A percentile compares a stretch with the other conserved stretches of the same genome.
These are phyloP conservation scores for Saccharomyces hybrid DNA, from an alignment of 1,139 yeast genomes.

Conservation along the genomic window DNA sequence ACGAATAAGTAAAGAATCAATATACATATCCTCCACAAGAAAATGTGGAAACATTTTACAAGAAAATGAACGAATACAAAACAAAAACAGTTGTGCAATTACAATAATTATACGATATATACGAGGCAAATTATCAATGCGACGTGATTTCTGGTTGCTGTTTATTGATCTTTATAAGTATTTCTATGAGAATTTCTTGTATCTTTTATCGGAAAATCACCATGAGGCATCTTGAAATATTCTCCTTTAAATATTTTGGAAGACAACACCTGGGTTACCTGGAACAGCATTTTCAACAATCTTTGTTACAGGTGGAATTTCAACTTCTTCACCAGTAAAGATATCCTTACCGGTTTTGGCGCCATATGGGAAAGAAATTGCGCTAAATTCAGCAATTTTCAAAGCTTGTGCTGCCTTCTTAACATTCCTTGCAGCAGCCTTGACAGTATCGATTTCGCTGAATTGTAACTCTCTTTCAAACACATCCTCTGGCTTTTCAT, in stretches of 20 bases:
- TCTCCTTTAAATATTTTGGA: slow-evolving; percentile 44
- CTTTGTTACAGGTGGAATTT: slow-evolving; percentile 56
- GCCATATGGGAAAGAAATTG: slow-evolving; percentile 55
- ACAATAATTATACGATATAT: background rate
- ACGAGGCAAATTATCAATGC: background rate
- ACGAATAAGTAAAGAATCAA: background rate
- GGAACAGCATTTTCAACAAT: slow-evolving; percentile 81
- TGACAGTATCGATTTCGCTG: slow-evolving; percentile 64
- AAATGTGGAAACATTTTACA: background rate
- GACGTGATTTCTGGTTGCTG: background rate
- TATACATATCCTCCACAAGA: background rate
- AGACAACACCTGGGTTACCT: slow-evolving; percentile 82
- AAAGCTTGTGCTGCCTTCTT: slow-evolving; percentile 62
- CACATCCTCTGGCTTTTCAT: slow-evolving; percentile 65
- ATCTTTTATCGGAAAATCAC: background rate
- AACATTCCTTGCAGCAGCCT: slow-evolving; percentile 46
- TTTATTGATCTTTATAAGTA: background rate
- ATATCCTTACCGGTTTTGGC: slow-evolving; percentile 54
- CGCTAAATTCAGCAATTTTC: slow-evolving; percentile 43
- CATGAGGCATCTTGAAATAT: background rate
- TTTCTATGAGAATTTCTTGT: background rate
- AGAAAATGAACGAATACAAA: background rate
- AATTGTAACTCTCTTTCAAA: slow-evolving; percentile 82
- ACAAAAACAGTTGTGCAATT: background rate
- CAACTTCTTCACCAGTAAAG: slow-evolving; percentile 63